Base-by-base conservation (phyloP, 306 rosid genomes). In the Morella rubra region DNA sequence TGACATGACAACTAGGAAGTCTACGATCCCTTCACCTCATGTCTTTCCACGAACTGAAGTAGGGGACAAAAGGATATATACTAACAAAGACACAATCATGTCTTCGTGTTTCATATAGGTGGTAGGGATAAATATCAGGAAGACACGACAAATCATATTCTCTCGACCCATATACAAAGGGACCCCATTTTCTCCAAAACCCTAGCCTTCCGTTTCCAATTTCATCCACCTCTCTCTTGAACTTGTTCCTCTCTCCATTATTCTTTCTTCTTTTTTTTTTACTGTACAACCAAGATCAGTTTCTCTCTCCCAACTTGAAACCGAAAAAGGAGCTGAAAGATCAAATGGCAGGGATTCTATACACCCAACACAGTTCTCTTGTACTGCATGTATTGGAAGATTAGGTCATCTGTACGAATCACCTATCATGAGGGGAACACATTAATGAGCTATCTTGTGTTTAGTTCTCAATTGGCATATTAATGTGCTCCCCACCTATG, bases 401-500 rank as follows among this genome's bases (percentile, higher is more conserved):
- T 78, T 78, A 77, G 77, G 81, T 81, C 83, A 81, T 75, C 85
- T 72, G 69, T 60, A 58, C 73, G 62, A 53, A 58, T 52, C 22
- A 42, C 19, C 37, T 19, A 16, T 27, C 66, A 37, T 27, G 46
- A 56, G 65, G 73, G 78, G 54, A 73, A 62, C 64, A 47, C 58
- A 50, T 75, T 52, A 51, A 71, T 58, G 79, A 40, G 45, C 62
- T 60, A 54, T 49, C 10, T 64, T 70, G n/a, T 53, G n/a, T 47
- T 42, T 47, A 27, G 56, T 74, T 55, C 49, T 58, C 71, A 81
- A 73, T 80, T 61, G 46, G 53, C 40, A n/a, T 37, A 71, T 79
- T 54, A 72, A 44, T 59, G 67, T 77, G 85, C 76, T 56, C 78
- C 85, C 85, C 83, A 78, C 72, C 72, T 75, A 27, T 64, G 71